phyloP scores from a whole-genome alignment of 208 protist species.

The Trichomonas vaginalis region DNA sequence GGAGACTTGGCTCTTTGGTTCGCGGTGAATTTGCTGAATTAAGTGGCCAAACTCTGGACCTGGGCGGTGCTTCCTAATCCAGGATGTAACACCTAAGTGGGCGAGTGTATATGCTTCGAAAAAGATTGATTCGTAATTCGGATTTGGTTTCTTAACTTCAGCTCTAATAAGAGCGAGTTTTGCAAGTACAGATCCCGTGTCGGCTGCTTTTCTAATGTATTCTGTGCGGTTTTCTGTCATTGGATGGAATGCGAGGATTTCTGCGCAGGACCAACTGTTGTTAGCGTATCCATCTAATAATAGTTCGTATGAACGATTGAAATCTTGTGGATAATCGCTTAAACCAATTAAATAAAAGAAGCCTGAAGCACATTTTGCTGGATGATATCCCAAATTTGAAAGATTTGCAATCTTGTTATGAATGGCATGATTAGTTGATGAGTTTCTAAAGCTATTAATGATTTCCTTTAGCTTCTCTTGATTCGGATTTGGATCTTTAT shows the following conservation, averaged over 20 bases:
- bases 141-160: not conserved
- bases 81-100: not conserved
- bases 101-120: not conserved
- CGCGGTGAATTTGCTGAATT: not conserved
- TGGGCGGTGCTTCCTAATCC: not conserved
- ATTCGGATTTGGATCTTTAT: not conserved
- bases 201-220: not conserved
- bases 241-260: not conserved
- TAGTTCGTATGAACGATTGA: not conserved
- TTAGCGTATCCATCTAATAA: not conserved
- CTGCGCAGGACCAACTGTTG: not conserved
- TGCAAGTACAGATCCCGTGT: not conserved
- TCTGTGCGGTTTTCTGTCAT: not conserved
- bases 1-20: not conserved
- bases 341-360: not conserved
- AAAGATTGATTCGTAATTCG: not conserved
- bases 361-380: not conserved
- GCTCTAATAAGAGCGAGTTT: not conserved
- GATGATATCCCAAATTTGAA: not conserved
- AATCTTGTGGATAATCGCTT: not conserved
- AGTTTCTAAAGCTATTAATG: not conserved
- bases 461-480: not conserved
- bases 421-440: not conserved
- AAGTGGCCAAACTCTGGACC: not conserved
- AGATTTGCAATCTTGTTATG: not conserved